phyloP scores from a whole-genome alignment of 2,329 filamentous ascomycete genomes.

The Penicillium sp. region DNA sequence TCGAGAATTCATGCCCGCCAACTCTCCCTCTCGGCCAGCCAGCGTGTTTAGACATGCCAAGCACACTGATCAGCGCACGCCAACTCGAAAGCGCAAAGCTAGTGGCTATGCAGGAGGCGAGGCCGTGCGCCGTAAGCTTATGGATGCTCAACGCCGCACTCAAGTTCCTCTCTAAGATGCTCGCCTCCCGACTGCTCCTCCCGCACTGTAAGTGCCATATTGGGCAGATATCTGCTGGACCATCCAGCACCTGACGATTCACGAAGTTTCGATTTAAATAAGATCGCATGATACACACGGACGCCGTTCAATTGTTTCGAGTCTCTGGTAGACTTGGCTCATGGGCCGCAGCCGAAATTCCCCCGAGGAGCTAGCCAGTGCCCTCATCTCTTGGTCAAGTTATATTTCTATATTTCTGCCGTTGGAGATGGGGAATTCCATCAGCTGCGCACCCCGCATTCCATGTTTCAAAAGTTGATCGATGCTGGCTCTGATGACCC shows the following conservation, averaged over 20 bases:
- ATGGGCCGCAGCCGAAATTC: conserved; percentile 3
- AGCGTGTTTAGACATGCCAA: conserved; percentile 49
- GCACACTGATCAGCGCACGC: conserved; percentile 44
- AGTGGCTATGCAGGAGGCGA: conserved; percentile 44
- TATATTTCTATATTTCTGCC: conserved; percentile 4
- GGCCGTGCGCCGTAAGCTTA: conserved; percentile 48
- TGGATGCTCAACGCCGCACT: conserved; percentile 46
- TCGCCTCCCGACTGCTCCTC: not conserved
- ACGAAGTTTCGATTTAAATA: conserved; percentile 28
- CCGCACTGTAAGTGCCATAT: not conserved
- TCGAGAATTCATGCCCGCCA: conserved; percentile 50
- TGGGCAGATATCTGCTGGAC: not conserved
- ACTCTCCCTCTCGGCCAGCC: conserved; percentile 46
- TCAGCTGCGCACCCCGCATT: conserved; percentile 8
- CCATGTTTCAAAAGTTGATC: conserved; percentile 15
- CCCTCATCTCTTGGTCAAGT: not conserved
- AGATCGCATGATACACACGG: conserved; percentile 31
- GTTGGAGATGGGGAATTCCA: conserved; percentile 4
- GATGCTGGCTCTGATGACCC: conserved; percentile 13
- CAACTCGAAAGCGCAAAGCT: conserved; percentile 45
- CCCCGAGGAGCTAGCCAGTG: not conserved
- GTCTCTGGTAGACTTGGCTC: conserved; percentile 26
- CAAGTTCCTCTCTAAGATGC: conserved; percentile 40
- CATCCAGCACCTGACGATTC: conserved; percentile 17
- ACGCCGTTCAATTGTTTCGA: conserved; percentile 24